These are phyloP conservation scores for Eucalyptus curtisii DNA, from an alignment of 345 rosid species.

Conservation along the genomic window DNA sequence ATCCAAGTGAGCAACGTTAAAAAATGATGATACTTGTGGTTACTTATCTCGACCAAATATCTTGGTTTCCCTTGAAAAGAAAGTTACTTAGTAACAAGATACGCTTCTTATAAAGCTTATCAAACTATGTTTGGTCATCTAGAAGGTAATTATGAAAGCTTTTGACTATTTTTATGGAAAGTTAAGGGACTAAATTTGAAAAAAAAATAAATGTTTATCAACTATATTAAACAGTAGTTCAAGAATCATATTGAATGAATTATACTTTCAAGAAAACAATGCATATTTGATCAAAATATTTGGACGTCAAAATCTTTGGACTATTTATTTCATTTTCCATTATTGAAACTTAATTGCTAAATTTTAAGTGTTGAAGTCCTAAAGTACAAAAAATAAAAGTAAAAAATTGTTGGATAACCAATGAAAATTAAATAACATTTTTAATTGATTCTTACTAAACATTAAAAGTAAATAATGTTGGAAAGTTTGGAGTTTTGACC, in stretches of 20 bases:
- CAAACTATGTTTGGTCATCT: not conserved
- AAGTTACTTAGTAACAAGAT: not conserved
- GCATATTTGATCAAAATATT: not conserved
- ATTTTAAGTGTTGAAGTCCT: not conserved
- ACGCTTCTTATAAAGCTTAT: not conserved
- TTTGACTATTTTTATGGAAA: not conserved
- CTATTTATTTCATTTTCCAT: not conserved
- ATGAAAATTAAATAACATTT: not conserved
- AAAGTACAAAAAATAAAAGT: not conserved
- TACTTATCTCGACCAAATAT: too few relatives aligned
- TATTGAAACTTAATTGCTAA: not conserved
- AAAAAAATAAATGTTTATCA: rapidly evolving
- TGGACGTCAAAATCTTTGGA: not conserved
- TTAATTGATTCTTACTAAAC: not conserved
- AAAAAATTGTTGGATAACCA: not conserved
- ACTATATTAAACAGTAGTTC: not conserved
- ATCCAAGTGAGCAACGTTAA: too few relatives aligned
- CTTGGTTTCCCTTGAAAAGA: too few relatives aligned
- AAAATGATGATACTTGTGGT: too few relatives aligned
- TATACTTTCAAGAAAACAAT: not conserved
- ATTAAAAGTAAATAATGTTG: not conserved
- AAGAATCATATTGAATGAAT: not conserved
- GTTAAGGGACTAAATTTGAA: not conserved
- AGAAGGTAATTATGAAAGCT: not conserved
- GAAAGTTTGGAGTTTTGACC: not conserved